Evolutionary conservation across 2,329 filamentous ascomycete species (phyloP).

Genomic region (Thermomyces lanuginosus): DNA sequence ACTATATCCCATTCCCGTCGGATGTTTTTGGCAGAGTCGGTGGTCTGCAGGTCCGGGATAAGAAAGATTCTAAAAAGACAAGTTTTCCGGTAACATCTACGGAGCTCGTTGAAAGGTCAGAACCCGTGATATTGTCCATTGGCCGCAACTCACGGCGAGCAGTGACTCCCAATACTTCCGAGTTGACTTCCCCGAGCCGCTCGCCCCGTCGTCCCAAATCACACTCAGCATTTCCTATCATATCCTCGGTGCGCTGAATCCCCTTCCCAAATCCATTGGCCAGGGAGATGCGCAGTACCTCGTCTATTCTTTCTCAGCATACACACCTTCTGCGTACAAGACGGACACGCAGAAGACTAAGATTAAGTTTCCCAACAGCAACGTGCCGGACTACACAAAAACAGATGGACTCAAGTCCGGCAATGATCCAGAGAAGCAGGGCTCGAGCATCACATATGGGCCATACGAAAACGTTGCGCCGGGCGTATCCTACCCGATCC

Average conservation of each 20-base stretch:
- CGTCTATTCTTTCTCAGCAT: slow-evolving; percentile 69
- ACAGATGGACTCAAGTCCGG: slow-evolving; percentile 45
- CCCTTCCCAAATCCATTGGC: slow-evolving; percentile 65
- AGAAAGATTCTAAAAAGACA: slow-evolving; percentile 55
- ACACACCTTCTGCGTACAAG: slow-evolving; percentile 64
- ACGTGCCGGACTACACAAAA: slow-evolving; percentile 72
- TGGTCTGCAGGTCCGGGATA: slow-evolving; percentile 80
- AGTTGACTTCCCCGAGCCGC: slow-evolving; percentile 58
- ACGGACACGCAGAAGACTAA: slow-evolving; percentile 95
- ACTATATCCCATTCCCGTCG: slow-evolving; percentile 75
- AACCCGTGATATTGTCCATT: slow-evolving; percentile 6
- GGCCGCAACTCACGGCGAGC: slow-evolving; percentile 7
- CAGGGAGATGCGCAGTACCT: slow-evolving; percentile 81
- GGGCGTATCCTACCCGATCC: slow-evolving; percentile 54
- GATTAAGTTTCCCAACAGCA: slow-evolving; percentile 64
- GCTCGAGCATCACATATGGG: slow-evolving; percentile 74
- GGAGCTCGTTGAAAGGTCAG: slow-evolving; percentile 40
- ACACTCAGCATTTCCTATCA: slow-evolving; percentile 80
- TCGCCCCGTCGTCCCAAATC: slow-evolving; percentile 60
- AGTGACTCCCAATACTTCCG: slow-evolving; percentile 70
- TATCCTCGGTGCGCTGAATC: slow-evolving; percentile 58
- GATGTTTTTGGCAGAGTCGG: slow-evolving; percentile 62
- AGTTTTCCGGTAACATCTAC: slow-evolving; percentile 55
- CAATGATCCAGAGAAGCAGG: slow-evolving; percentile 63
- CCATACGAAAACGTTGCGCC: slow-evolving; percentile 70